Percentiles rank a stretch among this genome's conserved stretches.
Conservation (phyloP, 176 grass and related monocot species). For the Hordeum vulgare region MorexV3_pseudomolecules_assembly NC_058524.1:247793008-247793507, state of each 20-base stretch:
- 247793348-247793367: too few species aligned
- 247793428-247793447: too few species aligned
- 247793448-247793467: too few species aligned
- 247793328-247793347: constrained; percentile 37
- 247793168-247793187: constrained; percentile 14
- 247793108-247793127: constrained; percentile 22
- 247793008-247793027: neutral
- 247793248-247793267: constrained; percentile 53
- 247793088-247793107: constrained; percentile 39
- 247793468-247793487: too few species aligned
- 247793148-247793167: constrained; percentile 14
- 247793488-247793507: too few species aligned
- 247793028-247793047: constrained; percentile 28
- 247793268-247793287: constrained; percentile 61
- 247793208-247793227: constrained; percentile 32
- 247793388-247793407: too few species aligned
- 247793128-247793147: neutral
- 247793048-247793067: neutral
- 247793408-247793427: too few species aligned
- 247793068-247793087: constrained; percentile 2
- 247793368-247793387: too few species aligned
- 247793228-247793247: constrained; percentile 53
- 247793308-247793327: constrained; percentile 24
- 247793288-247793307: constrained; percentile 50
- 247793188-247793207: constrained; percentile 26